These are phyloP conservation scores for Erythrobasidium hasegawianum DNA, from an alignment of 1,284 basidiomycete species.

Conservation along the genomic window DNA sequence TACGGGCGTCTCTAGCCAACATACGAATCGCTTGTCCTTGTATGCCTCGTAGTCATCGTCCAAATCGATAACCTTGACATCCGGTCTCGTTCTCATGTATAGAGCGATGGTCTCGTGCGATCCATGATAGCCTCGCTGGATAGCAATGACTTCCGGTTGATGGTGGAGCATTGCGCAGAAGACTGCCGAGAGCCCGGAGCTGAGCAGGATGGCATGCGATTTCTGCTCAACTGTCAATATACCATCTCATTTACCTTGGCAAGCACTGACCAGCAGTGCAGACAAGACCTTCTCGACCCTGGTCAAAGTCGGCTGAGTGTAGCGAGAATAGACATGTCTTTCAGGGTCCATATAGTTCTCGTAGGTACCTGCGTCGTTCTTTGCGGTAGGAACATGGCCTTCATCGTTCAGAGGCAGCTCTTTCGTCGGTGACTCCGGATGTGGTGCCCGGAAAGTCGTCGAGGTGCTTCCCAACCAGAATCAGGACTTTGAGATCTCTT, in stretches of 20 bases:
- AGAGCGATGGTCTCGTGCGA: conserved; percentile 65
- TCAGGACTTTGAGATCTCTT: background rate
- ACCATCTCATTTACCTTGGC: background rate
- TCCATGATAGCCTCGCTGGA: conserved; percentile 75
- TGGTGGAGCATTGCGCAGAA: conserved; percentile 60
- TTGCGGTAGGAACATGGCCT: conserved; percentile 16
- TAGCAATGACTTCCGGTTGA: conserved; percentile 73
- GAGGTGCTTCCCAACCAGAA: conserved; percentile 5
- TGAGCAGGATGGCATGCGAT: conserved; percentile 18
- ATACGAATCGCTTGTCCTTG: conserved; percentile 56
- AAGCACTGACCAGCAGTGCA: conserved; percentile 8
- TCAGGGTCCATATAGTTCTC: conserved; percentile 19
- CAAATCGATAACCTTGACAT: conserved; percentile 60
- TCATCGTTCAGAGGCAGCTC: conserved; percentile 10
- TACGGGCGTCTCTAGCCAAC: conserved; percentile 85
- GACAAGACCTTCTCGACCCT: conserved; percentile 33
- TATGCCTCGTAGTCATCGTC: conserved; percentile 65
- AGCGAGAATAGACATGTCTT: conserved; percentile 34
- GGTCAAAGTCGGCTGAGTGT: conserved; percentile 31
- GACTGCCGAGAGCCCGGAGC: conserved; percentile 40
- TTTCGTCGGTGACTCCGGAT: background rate
- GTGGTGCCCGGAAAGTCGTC: conserved; percentile 19
- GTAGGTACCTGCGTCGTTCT: background rate
- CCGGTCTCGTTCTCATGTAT: conserved; percentile 55
- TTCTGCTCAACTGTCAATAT: conserved; percentile 5